Percentiles rank a stretch among this genome's conserved stretches.
phyloP scores from a whole-genome alignment of 2,329 filamentous ascomycete species.

The Alternaria sp. region DNA sequence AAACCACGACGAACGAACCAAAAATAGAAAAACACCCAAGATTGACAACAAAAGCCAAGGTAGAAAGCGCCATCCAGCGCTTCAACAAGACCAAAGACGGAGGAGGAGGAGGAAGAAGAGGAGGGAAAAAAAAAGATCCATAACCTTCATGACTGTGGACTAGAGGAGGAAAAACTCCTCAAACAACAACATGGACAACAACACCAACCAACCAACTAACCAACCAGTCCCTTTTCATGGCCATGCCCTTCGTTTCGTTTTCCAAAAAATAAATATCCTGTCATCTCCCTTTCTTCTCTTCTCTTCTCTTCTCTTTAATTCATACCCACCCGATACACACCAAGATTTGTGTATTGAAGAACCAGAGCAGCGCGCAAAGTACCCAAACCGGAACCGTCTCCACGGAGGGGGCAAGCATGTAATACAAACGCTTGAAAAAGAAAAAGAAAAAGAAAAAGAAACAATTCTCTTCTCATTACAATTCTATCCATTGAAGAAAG shows the following conservation, averaged over 20 bases:
- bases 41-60: constrained; percentile 1
- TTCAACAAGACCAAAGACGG: background rate
- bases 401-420: background rate
- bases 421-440: background rate
- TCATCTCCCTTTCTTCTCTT: background rate
- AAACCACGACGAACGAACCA: background rate
- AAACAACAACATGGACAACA: too few relatives aligned
- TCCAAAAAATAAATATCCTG: background rate
- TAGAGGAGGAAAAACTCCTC: background rate
- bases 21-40: too few relatives aligned
- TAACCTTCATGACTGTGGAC: constrained; percentile 11
- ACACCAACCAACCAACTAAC: background rate
- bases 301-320: background rate
- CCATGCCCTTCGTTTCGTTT: background rate
- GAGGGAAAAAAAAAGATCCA: constrained; percentile 1
- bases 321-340: background rate
- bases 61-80: constrained; percentile 2
- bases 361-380: too few relatives aligned
- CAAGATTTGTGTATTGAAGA: background rate
- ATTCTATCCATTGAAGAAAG: background rate
- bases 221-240: background rate
- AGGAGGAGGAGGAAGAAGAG: too few relatives aligned
- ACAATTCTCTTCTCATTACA: background rate
- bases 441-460: background rate
- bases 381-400: background rate